Evolutionary conservation across 306 rosid species (phyloP).

Genomic region (Cucumis hystrix): DNA sequence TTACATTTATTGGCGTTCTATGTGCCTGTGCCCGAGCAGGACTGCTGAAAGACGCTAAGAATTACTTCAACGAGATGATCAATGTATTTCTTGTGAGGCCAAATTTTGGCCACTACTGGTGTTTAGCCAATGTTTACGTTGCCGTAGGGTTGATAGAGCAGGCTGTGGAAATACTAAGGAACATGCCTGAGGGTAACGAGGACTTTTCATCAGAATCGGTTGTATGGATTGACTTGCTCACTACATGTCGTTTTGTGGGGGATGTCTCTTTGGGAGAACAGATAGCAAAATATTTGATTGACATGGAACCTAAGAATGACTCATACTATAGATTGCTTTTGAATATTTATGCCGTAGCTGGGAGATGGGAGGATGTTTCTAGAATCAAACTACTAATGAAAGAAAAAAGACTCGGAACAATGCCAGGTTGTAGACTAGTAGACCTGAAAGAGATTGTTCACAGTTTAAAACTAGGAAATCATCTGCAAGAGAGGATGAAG

Average conservation of each 20-base stretch:
- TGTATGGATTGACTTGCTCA: slow-evolving; percentile 44
- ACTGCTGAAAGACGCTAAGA: slow-evolving; percentile 33
- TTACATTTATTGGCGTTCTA: slow-evolving; percentile 50
- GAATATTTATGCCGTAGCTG: slow-evolving; percentile 49
- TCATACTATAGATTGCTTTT: slow-evolving; percentile 42
- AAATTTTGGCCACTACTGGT: slow-evolving; percentile 68
- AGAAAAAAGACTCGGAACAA: slow-evolving; percentile 24
- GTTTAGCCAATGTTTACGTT: slow-evolving; percentile 53
- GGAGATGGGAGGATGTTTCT: slow-evolving; percentile 57
- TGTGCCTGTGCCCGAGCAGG: slow-evolving; percentile 70
- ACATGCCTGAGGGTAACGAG: slow-evolving; percentile 23
- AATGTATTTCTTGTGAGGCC: slow-evolving; percentile 34
- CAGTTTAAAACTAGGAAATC: slow-evolving; percentile 26
- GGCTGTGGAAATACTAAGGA: slow-evolving; percentile 39
- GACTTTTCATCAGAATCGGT: slow-evolving; percentile 24
- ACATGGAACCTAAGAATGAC: slow-evolving; percentile 42
- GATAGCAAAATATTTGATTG: slow-evolving; percentile 38
- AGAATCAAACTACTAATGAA: slow-evolving; percentile 38
- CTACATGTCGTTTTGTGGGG: slow-evolving; percentile 39
- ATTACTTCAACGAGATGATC: slow-evolving; percentile 44
- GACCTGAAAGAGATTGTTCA: slow-evolving; percentile 61
- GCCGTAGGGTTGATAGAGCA: slow-evolving; percentile 26
- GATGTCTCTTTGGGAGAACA: slow-evolving; percentile 42
- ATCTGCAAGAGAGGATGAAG: slow-evolving; percentile 21
- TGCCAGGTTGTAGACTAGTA: slow-evolving; percentile 51